These are phyloP conservation scores for Linum usitatissimum DNA, from an alignment of 345 rosid species.

Conservation along the genomic window DNA sequence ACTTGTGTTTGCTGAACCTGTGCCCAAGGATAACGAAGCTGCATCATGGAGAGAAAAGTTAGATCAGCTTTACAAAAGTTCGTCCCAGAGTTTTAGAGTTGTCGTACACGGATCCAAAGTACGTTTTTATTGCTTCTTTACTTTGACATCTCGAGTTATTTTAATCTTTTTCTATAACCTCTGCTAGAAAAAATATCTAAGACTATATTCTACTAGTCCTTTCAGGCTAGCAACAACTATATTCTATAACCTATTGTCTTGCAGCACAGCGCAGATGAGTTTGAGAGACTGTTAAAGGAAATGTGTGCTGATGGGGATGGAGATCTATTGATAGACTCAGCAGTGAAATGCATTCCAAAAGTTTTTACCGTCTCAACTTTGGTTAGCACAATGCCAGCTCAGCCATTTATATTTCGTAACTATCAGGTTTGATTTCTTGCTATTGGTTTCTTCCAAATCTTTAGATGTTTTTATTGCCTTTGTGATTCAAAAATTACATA, in stretches of 20 bases:
- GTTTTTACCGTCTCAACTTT: constrained; percentile 90
- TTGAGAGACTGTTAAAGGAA: constrained; percentile 89
- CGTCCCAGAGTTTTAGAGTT: constrained; percentile 97
- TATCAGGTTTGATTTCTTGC: constrained; percentile 55
- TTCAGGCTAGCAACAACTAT: not conserved
- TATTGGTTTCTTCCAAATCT: constrained; percentile 5
- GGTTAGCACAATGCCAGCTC: constrained; percentile 91
- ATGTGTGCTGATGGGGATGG: constrained; percentile 98
- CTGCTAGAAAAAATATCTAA: no score
- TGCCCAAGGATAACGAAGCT: constrained; percentile 91
- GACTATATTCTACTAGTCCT: not conserved
- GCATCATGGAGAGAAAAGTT: constrained; percentile 98
- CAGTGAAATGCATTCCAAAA: constrained; percentile 84
- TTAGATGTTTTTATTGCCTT: not conserved
- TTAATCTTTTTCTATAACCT: no score
- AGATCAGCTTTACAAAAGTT: constrained; percentile 95
- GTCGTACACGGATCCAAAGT: constrained; percentile 99
- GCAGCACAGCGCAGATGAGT: constrained; percentile 99
- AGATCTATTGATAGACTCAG: constrained; percentile 82
- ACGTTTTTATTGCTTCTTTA: constrained; percentile 14
- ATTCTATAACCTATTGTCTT: constrained; percentile 31
- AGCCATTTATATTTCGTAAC: constrained; percentile 89
- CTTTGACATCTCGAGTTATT: no score
- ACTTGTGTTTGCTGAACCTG: constrained; percentile 95
- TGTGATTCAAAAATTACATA: not conserved